Evolutionary conservation across 768 basidiomycete genomes (phyloP).

Genomic region (Hypholoma fasciculare): DNA sequence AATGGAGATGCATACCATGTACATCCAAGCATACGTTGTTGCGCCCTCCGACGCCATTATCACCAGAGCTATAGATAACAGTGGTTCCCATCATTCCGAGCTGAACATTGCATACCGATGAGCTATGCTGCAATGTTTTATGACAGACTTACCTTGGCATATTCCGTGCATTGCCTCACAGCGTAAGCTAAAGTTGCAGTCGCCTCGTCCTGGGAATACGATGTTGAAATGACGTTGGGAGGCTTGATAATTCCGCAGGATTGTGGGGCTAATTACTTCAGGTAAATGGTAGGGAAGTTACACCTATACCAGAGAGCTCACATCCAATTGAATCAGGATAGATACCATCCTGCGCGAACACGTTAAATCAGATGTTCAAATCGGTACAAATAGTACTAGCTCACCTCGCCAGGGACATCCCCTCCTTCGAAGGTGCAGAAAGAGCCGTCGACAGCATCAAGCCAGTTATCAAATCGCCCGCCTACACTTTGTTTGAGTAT

Average conservation of each 20-base stretch:
- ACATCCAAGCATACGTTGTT: slow-evolving; percentile 38
- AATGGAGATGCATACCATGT: slow-evolving; percentile 30
- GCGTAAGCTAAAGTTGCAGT: slow-evolving; percentile 29
- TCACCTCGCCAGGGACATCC: slow-evolving; percentile 36
- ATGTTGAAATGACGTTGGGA: slow-evolving; percentile 35
- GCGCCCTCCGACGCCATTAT: slow-evolving; percentile 36
- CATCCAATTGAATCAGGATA: slow-evolving; percentile 23
- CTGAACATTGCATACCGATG: slow-evolving; percentile 20
- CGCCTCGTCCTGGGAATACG: slow-evolving; percentile 34
- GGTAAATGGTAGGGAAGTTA: not conserved
- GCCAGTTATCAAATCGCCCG: slow-evolving; percentile 46
- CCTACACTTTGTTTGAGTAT: slow-evolving; percentile 22
- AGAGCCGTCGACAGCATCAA: slow-evolving; percentile 44
- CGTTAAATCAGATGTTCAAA: not conserved
- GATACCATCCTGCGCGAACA: slow-evolving; percentile 17
- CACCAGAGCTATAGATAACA: slow-evolving; percentile 35
- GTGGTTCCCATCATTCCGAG: slow-evolving; percentile 37
- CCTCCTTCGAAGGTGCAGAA: slow-evolving; percentile 50
- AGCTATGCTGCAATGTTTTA: slow-evolving; percentile 3
- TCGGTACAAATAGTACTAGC: not conserved
- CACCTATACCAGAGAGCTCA: not conserved
- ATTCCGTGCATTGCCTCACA: slow-evolving; percentile 35
- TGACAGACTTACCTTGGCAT: slow-evolving; percentile 21
- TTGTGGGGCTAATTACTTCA: slow-evolving; percentile 26
- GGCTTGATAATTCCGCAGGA: slow-evolving; percentile 37